A percentile compares a stretch with the other conserved stretches of the same genome.
These are phyloP conservation scores for Mycena venus DNA, from an alignment of 768 basidiomycete genomes.

Conservation along the genomic window DNA sequence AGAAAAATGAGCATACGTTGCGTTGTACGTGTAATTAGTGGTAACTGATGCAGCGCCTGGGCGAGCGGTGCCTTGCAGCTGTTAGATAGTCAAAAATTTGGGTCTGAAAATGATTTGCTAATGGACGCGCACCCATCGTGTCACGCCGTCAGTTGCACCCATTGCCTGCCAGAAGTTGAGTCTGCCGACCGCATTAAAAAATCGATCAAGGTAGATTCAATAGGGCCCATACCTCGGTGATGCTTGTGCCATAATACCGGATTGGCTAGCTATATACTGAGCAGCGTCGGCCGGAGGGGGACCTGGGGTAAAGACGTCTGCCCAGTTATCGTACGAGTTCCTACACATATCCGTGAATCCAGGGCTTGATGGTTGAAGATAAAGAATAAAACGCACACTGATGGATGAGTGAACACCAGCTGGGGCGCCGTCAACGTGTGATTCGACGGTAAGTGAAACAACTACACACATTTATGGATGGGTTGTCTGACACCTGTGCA, in stretches of 20 bases:
- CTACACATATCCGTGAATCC: background rate
- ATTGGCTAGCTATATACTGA: constrained; percentile 51
- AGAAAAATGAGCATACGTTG: constrained; percentile 4
- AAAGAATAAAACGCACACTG: constrained; percentile 33
- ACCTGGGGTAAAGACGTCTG: constrained; percentile 48
- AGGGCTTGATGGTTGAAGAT: background rate
- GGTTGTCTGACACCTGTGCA: constrained; percentile 52
- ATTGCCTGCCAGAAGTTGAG: constrained; percentile 57
- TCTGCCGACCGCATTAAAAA: background rate
- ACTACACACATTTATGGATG: constrained; percentile 56
- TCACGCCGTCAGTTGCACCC: constrained; percentile 45
- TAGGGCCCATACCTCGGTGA: constrained; percentile 49
- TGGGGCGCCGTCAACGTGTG: constrained; percentile 9
- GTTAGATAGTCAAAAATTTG: background rate
- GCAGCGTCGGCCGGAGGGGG: constrained; percentile 55
- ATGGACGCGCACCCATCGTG: constrained; percentile 43
- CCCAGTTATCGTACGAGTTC: constrained; percentile 60
- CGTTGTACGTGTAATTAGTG: constrained; percentile 50
- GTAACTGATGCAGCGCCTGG: constrained; percentile 53
- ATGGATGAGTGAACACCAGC: constrained; percentile 59
- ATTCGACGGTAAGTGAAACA: background rate
- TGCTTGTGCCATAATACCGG: constrained; percentile 55
- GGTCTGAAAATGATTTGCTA: background rate
- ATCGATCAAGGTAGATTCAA: background rate
- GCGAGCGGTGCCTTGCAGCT: constrained; percentile 60